Base-by-base conservation (phyloP, 2,329 filamentous ascomycete species). In the Aspergillus spinulosporus region DNA sequence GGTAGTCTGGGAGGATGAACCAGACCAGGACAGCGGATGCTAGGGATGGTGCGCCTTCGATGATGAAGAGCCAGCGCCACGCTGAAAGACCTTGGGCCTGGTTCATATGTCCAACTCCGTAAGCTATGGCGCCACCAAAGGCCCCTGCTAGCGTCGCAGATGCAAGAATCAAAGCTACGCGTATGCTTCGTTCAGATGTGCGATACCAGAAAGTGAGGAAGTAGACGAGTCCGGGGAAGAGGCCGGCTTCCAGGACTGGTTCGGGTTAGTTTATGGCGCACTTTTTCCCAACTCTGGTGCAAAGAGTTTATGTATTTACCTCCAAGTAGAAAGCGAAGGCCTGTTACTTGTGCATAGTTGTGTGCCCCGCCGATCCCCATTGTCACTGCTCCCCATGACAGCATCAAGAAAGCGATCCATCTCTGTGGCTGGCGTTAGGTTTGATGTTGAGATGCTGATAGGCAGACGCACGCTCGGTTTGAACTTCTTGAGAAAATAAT, bases 181-280 rank as follows among this genome's bases (percentile, higher is more conserved):
- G 82, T 65, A 84, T 80, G 1, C 79, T 81, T 15, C 82, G 74
- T 66, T 86, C 83, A 3, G 80, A 77, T 4, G 78, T 74, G 14
- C 80, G 78, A 64, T 84, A 85, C 74, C 82, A 83, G 62, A 83
- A 83, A 2, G 78, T 78, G 4, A 81, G 64, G 59, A 77, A 78
- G 59, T 75, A 76, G 8, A 79, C 77, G 12, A 82, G 68, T 1
- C 78, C 76, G 0, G 80, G 80, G 54, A 82, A 80, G 7, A 82
- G 66, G 0, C 79, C 79, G 2, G 78, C 77, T 64, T 82, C 80
- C 58, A 79, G 76, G n/a, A 78, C 74, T 63, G 31, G 12, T 15
- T 14, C 8, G 39, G 34, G 14, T 21, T 21, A 21, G 21, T 21
- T 21, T 21, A 21, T 21, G 21, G 21, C 21, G 21, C 21, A 21